Evolutionary conservation across 2,329 filamentous ascomycete genomes (phyloP).

Genomic region (Clarireedia hainanense): DNA sequence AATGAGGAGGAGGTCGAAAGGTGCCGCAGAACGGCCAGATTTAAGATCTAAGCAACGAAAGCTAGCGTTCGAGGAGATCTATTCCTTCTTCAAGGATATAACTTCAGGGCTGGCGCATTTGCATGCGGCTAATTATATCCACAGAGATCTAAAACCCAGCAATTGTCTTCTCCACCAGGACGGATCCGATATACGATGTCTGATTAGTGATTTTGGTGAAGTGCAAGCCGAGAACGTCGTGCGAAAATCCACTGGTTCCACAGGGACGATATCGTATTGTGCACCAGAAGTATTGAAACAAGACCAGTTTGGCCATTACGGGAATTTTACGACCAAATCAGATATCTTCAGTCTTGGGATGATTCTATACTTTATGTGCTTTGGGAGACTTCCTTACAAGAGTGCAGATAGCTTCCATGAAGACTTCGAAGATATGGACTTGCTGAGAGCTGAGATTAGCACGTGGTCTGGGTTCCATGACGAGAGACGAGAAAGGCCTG

Average conservation of each 20-base stretch:
- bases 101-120: conserved; percentile 86
- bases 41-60: conserved; percentile 20
- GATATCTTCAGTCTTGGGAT: conserved; percentile 98
- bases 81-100: conserved; percentile 93
- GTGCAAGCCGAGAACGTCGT: conserved; percentile 77
- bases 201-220: conserved; percentile 97
- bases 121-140: conserved; percentile 87
- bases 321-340: conserved; percentile 93
- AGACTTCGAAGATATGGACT: conserved; percentile 84
- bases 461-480: conserved; percentile 83
- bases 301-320: conserved; percentile 62
- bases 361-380: conserved; percentile 98
- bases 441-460: conserved; percentile 76
- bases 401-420: conserved; percentile 81
- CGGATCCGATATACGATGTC: conserved; percentile 62
- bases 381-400: conserved; percentile 76
- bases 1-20: conserved; percentile 69
- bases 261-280: conserved; percentile 95
- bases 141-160: conserved; percentile 90
- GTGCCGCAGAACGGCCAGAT: conserved; percentile 50
- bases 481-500: conserved; percentile 64
- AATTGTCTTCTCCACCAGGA: conserved; percentile 84
- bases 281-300: conserved; percentile 83
- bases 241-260: conserved; percentile 85
- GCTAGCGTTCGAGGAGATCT: conserved; percentile 81